Percentiles rank a stretch among this genome's conserved stretches.
Evolutionary conservation across 768 basidiomycete species (phyloP).

Genomic region (Neoboletus magnificus): DNA sequence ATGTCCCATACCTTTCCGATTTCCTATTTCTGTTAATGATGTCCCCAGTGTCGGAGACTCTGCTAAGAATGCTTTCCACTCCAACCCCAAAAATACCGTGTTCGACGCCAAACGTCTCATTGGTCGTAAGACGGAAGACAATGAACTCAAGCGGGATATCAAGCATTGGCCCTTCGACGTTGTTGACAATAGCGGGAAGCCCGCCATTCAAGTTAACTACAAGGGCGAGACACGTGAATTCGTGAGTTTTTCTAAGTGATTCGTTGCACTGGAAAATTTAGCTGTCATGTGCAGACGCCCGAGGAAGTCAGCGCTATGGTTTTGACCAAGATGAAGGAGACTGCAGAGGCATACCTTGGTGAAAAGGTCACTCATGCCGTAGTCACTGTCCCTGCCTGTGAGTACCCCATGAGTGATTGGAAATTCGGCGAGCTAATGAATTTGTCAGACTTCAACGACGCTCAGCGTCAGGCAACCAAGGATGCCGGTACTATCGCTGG

Average conservation of each 20-base stretch:
- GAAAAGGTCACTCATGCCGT: conserved; percentile 96
- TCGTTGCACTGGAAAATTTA: background rate
- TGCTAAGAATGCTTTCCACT: conserved; percentile 93
- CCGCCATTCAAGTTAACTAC: conserved; percentile 73
- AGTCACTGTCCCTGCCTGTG: conserved; percentile 95
- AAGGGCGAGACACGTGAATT: conserved; percentile 79
- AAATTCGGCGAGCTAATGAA: background rate
- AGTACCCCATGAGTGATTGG: conserved; percentile 23
- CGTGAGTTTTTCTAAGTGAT: conserved; percentile 45
- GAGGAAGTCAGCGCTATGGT: conserved; percentile 98
- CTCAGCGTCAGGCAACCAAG: conserved; percentile 98
- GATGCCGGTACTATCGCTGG: conserved; percentile 95
- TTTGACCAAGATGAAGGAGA: conserved; percentile 97
- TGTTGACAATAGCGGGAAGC: conserved; percentile 76
- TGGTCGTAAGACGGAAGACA: conserved; percentile 80
- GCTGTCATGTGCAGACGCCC: conserved; percentile 55
- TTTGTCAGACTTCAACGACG: conserved; percentile 94
- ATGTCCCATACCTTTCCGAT: background rate
- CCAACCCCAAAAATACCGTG: conserved; percentile 90
- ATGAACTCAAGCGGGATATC: conserved; percentile 75
- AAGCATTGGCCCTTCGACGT: conserved; percentile 93
- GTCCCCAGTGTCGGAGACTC: conserved; percentile 73
- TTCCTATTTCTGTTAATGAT: background rate
- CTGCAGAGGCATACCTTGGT: conserved; percentile 96
- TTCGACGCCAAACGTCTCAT: conserved; percentile 97